A percentile compares a stretch with the other conserved stretches of the same genome.
These are phyloP conservation scores for Salicornia ramosissima DNA, from an alignment of 148 eudicot genomes.

Conservation along the genomic window DNA sequence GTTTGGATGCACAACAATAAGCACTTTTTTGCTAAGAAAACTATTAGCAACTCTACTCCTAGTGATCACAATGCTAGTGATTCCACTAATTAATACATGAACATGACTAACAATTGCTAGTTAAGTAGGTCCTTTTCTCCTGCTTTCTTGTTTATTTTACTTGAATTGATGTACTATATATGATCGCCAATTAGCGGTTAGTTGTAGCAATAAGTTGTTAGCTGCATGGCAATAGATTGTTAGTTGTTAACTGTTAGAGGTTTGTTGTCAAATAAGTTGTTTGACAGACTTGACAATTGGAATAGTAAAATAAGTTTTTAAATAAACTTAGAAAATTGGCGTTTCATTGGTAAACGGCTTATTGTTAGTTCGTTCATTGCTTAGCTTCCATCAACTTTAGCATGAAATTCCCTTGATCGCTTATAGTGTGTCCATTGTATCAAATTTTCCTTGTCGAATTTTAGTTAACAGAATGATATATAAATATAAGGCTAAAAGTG, in stretches of 20 bases:
- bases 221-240: not conserved
- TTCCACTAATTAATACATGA: not conserved
- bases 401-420: too few relatives aligned
- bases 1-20: conserved; percentile 45
- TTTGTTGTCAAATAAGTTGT: not conserved
- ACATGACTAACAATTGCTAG: not conserved
- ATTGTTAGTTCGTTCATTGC: too few relatives aligned
- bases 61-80: conserved; percentile 8
- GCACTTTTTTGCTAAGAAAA: conserved; percentile 20
- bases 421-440: too few relatives aligned
- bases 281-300: not conserved
- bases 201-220: too few relatives aligned
- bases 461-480: too few relatives aligned
- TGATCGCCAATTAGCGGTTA: too few relatives aligned
- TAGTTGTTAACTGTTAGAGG: not conserved
- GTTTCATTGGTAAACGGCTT: too few relatives aligned
- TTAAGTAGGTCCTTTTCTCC: not conserved
- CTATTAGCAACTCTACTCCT: not conserved
- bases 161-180: not conserved
- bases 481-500: too few relatives aligned
- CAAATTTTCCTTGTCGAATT: too few relatives aligned
- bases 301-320: too few relatives aligned
- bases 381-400: too few relatives aligned
- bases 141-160: not conserved
- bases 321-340: too few relatives aligned